phyloP scores from a whole-genome alignment of 345 rosid genomes.

The Populus tremula region DNA sequence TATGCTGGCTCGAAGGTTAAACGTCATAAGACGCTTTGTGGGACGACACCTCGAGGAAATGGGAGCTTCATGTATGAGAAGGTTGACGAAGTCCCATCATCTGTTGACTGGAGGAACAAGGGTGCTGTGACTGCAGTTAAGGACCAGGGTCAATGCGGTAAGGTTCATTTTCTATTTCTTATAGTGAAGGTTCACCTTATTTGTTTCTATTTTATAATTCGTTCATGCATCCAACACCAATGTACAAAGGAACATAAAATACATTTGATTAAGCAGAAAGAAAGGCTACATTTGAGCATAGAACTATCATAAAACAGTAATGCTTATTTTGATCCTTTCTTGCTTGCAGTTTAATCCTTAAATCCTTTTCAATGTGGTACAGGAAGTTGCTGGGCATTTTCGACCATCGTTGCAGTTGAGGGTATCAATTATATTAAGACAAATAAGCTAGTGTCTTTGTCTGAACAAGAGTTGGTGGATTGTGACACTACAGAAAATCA shows the following conservation, averaged over 20 bases:
- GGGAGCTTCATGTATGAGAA: conserved; percentile 61
- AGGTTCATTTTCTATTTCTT: not conserved
- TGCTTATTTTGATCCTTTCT: not conserved
- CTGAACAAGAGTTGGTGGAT: conserved; percentile 66
- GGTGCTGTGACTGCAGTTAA: conserved; percentile 75
- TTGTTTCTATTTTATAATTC: not conserved
- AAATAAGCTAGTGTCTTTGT: conserved; percentile 34
- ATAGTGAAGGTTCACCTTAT: not conserved
- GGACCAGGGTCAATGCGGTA: conserved; percentile 90
- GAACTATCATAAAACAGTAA: not conserved
- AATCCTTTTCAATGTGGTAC: conserved; percentile 2
- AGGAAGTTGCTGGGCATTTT: conserved; percentile 92
- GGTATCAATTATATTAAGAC: conserved; percentile 45
- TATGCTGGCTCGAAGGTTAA: conserved; percentile 72
- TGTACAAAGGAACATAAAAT: not conserved
- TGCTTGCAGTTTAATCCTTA: not conserved
- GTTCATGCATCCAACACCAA: not conserved
- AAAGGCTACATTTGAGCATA: not conserved
- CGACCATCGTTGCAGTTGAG: conserved; percentile 66
- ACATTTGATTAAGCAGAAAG: not conserved
- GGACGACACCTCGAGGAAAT: conserved; percentile 26
- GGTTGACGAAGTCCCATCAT: conserved; percentile 33
- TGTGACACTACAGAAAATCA: conserved; percentile 42
- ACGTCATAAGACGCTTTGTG: conserved; percentile 64
- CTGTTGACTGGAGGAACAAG: conserved; percentile 76